These are phyloP conservation scores for Cladosporium sp. DNA, from an alignment of 2,329 filamentous ascomycete genomes.

Conservation along the genomic window DNA sequence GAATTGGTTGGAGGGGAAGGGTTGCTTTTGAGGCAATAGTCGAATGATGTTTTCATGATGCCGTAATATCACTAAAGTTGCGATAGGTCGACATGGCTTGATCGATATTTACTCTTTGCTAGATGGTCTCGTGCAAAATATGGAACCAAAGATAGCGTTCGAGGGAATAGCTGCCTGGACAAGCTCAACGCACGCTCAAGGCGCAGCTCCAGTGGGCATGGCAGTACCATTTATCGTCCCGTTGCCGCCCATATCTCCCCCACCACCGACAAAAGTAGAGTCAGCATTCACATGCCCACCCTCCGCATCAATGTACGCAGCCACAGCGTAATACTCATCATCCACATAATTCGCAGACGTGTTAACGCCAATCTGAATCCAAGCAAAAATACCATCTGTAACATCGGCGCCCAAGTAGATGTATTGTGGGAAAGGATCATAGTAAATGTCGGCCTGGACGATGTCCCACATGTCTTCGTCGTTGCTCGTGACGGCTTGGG, in stretches of 20 bases:
- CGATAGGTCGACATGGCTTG: background rate
- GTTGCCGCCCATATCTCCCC: conserved; percentile 23
- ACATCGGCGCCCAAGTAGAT: conserved; percentile 56
- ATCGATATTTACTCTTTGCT: background rate
- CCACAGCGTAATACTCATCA: conserved; percentile 23
- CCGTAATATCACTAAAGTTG: background rate
- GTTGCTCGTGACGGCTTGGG: conserved; percentile 50
- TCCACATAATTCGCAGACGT: conserved; percentile 26
- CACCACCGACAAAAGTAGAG: conserved; percentile 19
- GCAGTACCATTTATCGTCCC: conserved; percentile 12
- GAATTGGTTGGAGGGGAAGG: background rate
- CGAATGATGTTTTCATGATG: background rate
- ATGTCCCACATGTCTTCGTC: conserved; percentile 49
- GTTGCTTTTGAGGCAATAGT: background rate
- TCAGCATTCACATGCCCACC: conserved; percentile 35
- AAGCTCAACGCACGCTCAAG: background rate
- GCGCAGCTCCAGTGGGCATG: conserved; percentile 10
- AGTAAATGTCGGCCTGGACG: conserved; percentile 46
- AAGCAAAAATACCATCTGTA: conserved; percentile 53
- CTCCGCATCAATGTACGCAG: conserved; percentile 31
- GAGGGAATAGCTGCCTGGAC: background rate
- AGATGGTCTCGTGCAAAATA: background rate
- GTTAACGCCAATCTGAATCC: conserved; percentile 54
- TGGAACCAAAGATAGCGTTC: background rate
- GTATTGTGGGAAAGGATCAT: conserved; percentile 60